Base-by-base conservation (phyloP, 345 rosid species). In the Aurinia saxatilis region DNA sequence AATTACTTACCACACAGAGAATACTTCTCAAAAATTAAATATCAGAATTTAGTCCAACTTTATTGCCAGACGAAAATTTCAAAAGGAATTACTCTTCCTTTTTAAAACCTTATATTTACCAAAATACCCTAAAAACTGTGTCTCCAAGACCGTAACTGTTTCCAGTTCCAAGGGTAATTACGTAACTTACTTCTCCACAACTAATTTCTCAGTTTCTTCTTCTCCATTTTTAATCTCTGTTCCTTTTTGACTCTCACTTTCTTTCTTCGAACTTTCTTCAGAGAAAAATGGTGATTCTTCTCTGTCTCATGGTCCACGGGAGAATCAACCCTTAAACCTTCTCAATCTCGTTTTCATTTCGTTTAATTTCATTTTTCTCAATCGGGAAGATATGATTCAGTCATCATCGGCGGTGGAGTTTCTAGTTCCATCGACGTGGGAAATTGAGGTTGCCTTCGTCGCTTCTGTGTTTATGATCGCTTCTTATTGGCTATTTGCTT, bases 351-450 rank as follows among this genome's bases (percentile, higher is more conserved):
- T 1, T 38, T 19, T 47, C 5, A 15, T 10, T 5, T 6, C 25
- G 25, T 33, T 31, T 31, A 13, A 18, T 49, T 30, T 10, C 11
- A 14, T 37, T 9, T 13, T 5, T 63, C 5, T 5, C 6, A 50
- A 60, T 79, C 41, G 80, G n/a, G 30, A 27, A 73, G 40, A 60
- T n/a, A n/a, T 72, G 75, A 75, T 70, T 64, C 68, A 47, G 65
- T 62, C 15, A 38, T 38, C 38, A 9, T n/a, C n/a, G n/a, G 41
- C 58, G 19, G 74, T 73, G 52, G 85, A 72, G 55, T 65, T 80
- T 51, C 72, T 92, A 72, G 50, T 89, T 40, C 99, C 95, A 35
- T 87, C 97, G 3, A 73, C 81, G 83, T 92, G 97, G 99, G 97
- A 93, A 83, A 50, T 89, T 70, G 58, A 84, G 65, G 90, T 93